Conservation (phyloP, 2,329 filamentous ascomycete genomes). For the Talaromyces sp. region DNA sequence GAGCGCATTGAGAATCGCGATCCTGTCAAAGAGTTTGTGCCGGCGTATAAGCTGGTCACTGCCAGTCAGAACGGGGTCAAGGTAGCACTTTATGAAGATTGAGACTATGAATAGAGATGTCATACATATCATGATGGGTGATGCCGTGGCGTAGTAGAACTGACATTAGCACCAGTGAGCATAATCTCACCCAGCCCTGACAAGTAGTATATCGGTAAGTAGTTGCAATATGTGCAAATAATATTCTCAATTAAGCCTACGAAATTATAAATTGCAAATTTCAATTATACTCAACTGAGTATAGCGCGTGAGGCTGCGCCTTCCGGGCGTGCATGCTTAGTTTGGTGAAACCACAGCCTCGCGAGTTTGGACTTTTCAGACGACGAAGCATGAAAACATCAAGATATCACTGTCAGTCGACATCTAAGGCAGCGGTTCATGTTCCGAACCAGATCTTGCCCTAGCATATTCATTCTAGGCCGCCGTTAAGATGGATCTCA, state of each 20-base stretch:
- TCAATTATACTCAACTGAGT: neutral
- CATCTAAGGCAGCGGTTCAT: neutral
- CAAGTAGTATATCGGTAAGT: neutral
- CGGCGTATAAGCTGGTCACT: constrained; percentile 9
- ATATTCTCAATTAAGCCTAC: neutral
- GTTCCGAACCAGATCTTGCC: neutral
- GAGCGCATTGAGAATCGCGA: constrained; percentile 9
- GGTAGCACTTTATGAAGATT: neutral
- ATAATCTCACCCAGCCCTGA: neutral
- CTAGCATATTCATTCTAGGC: neutral
- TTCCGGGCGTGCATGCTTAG: neutral
- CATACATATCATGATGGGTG: neutral
- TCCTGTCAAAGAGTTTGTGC: constrained; percentile 2
- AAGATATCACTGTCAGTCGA: neutral
- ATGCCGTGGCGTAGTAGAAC: neutral
- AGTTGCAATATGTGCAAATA: neutral
- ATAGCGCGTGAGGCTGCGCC: neutral
- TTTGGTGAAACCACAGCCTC: neutral
- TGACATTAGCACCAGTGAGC: too few species aligned
- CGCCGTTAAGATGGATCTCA: neutral
- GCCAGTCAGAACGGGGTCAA: constrained; percentile 10
- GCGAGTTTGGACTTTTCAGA: neutral
- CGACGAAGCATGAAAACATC: neutral
- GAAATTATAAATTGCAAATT: neutral
- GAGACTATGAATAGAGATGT: neutral